Base-by-base conservation (phyloP, 495 filamentous ascomycete genomes). In the Lepraria neglecta region DNA sequence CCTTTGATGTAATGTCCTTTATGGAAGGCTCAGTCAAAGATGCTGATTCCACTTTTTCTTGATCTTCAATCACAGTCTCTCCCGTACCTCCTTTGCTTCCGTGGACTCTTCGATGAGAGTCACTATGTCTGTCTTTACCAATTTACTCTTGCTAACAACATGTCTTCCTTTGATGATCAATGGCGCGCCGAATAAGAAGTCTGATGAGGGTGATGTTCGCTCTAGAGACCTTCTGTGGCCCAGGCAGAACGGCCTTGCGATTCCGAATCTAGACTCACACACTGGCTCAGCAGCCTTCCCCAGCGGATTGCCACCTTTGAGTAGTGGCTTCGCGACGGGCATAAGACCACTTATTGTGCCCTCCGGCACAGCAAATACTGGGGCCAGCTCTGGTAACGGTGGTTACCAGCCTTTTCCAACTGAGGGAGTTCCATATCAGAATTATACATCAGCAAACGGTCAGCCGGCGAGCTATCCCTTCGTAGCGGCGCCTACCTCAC, bases 121-220 rank as follows among this genome's bases (percentile, higher is more conserved):
- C 63, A 65, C 62, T 59, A 62, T 53, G 63, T 48, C 63, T 58
- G 46, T 65, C 63, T 21, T 65, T 65, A 61, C 54, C 53, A 46
- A 40, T 1, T 46, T 62, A 30, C 24, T 57, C 17, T 17, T 64
- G 19, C 38, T 61, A 27, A 42, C 38, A 43, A 3, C 31, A 2
- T 62, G 27, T 53, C 42, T 65, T 38, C 38, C 42, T 53, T 44
- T 38, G 15, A 12, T 24, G 24, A 33, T 27, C 10, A n/a, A 47
- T 12, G 30, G 59, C 38, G 58, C 59, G n/a, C 55, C 51, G 11
- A 47, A 61, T 12, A 55, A 46, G 42, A 55, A 48, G 0, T 44
- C 54, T 44, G 24, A 27, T 10, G 59, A 56, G 30, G 51, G 35
- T 28, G n/a, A 38, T 3, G 9, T 30, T 15, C 43, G 15, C 28